A percentile compares a stretch with the other conserved stretches of the same genome.
Evolutionary conservation across 176 grass and related monocot species (phyloP).

Genomic region (Hyparrhenia diplandra): DNA sequence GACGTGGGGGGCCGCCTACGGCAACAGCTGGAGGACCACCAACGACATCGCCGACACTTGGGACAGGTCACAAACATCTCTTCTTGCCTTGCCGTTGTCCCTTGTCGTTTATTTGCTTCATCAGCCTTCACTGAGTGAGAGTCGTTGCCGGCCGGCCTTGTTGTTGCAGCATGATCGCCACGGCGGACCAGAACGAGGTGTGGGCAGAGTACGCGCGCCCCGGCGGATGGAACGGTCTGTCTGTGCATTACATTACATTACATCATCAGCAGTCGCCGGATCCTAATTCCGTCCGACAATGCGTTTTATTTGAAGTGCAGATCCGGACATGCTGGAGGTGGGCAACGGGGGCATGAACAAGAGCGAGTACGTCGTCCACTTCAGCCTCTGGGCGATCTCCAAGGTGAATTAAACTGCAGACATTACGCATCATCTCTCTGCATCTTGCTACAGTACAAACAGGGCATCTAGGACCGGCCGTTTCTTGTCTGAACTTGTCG

Average conservation of each 20-base stretch:
- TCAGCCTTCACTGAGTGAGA: background rate
- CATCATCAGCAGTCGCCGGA: background rate
- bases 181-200: constrained; percentile 85
- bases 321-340: constrained; percentile 91
- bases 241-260: too few species aligned
- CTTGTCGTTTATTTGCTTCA: background rate
- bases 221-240: constrained; percentile 79
- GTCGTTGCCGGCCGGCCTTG: too few species aligned
- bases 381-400: constrained; percentile 86
- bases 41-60: constrained; percentile 75
- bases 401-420: constrained; percentile 38
- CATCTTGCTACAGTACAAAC: background rate
- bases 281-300: too few species aligned
- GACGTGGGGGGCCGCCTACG: constrained; percentile 58
- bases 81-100: too few species aligned
- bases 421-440: background rate
- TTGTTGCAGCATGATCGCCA: constrained; percentile 63
- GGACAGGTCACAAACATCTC: constrained; percentile 42
- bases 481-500: background rate
- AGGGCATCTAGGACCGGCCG: background rate
- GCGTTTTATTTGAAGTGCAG: constrained; percentile 19
- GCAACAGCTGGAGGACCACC: constrained; percentile 94
- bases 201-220: constrained; percentile 84
- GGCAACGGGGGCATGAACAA: constrained; percentile 85
- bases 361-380: constrained; percentile 79